These are phyloP conservation scores for Strobilomyces dryophilus DNA, from an alignment of 768 basidiomycete genomes.

Conservation along the genomic window DNA sequence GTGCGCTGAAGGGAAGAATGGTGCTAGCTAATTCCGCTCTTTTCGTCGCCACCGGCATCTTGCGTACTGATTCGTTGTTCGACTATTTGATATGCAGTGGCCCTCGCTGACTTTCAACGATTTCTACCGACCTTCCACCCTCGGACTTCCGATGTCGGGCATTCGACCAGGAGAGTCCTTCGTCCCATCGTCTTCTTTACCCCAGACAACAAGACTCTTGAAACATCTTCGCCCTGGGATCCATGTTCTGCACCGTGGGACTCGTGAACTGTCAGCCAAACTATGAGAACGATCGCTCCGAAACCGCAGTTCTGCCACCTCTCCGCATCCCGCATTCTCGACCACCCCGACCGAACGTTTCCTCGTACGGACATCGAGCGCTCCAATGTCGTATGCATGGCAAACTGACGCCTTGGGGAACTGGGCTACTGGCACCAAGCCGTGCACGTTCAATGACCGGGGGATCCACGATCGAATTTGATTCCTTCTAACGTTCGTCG, in stretches of 20 bases:
- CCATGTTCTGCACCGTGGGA: not conserved
- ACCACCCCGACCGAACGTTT: not conserved
- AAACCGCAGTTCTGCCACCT: not conserved
- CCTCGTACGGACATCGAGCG: not conserved
- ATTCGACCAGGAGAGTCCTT: not conserved
- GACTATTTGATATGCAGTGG: not conserved
- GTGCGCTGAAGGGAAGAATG: not conserved
- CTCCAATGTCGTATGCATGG: not conserved
- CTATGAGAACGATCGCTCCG: not conserved
- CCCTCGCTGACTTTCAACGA: not conserved
- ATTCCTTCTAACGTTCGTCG: not conserved
- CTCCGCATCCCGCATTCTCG: not conserved
- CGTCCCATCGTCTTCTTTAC: not conserved
- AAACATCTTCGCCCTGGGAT: not conserved
- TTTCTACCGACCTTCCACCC: not conserved
- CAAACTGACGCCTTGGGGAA: not conserved
- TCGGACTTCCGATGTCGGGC: not conserved
- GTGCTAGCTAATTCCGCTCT: not conserved
- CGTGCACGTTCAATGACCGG: not conserved
- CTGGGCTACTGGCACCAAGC: not conserved
- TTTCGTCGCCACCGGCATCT: not conserved
- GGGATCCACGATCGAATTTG: not conserved
- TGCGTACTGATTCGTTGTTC: not conserved
- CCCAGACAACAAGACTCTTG: not conserved
- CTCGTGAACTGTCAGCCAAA: not conserved